Base-by-base conservation (phyloP, 148 eudicot genomes). In the Silene conica region DNA sequence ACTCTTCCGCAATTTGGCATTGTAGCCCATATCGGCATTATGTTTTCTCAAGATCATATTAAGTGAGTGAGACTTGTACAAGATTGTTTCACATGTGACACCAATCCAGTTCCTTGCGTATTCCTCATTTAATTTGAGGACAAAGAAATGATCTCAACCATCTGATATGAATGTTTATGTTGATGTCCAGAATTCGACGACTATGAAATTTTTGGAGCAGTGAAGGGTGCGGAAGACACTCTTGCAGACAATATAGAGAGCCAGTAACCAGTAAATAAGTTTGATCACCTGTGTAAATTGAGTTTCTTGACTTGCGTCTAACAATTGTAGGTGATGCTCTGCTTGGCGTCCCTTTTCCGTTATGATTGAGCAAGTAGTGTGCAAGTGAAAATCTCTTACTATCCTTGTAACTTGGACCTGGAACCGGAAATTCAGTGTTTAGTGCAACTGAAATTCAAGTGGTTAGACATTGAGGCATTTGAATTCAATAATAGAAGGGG, bases 101-200 rank as follows among this genome's bases (percentile, higher is more conserved):
- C 55, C 55, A 12, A 50, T 50, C 55, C 16, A 13, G 14, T 50
- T 50, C 9, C 18, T 50, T 50, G 16, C 14, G 55, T 15, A 50
- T 50, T 50, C 55, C 12, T 50, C 55, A 50, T 50, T 50, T 50
- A 50, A 50, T 48, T 48, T 48, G 3, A 50, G 55, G 55, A 50
- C 55, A 50, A 12, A 13, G 55, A 12, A 50, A 12, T 50, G 55
- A 50, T 50, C 55, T 50, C 55, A n/a, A 50, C 15, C 55, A 50
- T 12, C 55, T 50, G 5, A 15, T 15, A 50, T 50, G 16, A 50
- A 18, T 50, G 0, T 38, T 72, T 21, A 12, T 52, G 19, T 16
- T 61, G 25, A 75, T 79, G 28, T 83, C 77, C 88, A 94, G 97
- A 92, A 63, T 94, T 89, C 80, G 87, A 88, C 72, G 97, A 94